Conservation (phyloP, 176 grass and related monocot species). For the Alloteropsis semialata region DNA sequence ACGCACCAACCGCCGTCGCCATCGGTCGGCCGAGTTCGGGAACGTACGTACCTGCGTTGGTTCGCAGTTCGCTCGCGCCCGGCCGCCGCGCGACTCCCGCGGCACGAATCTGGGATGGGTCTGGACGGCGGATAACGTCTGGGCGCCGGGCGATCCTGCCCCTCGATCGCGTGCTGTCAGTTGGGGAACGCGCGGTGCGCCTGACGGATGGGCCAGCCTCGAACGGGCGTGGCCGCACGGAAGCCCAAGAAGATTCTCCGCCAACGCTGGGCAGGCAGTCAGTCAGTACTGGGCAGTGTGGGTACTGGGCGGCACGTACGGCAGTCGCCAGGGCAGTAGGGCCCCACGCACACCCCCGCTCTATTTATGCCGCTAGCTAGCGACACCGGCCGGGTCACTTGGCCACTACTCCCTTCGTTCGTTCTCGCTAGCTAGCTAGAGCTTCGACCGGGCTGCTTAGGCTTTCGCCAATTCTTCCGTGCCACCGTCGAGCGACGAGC, state of each 20-base stretch:
- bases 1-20: constrained; percentile 27
- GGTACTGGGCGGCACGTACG: not conserved
- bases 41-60: not conserved
- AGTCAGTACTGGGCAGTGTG: not conserved
- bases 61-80: not conserved
- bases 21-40: not conserved
- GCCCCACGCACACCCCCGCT: not conserved
- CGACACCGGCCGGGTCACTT: constrained; percentile 14
- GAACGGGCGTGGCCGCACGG: not conserved
- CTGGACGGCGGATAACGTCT: not conserved
- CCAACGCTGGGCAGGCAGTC: not conserved
- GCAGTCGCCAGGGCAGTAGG: not conserved
- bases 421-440: not conserved
- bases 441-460: not conserved
- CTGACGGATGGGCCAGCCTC: not conserved
- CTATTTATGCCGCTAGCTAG: constrained; percentile 43
- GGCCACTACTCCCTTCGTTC: not conserved
- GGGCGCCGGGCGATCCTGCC: no score
- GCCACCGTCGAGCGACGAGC: no score
- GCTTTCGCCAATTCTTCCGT: no score
- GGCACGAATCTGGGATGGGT: not conserved
- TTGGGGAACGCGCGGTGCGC: not conserved
- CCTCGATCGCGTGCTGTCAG: no score
- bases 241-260: constrained; percentile 36
- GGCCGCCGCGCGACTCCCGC: not conserved